Base-by-base conservation (phyloP, 2,329 filamentous ascomycete species). In the Aspergillus glaucus region DNA sequence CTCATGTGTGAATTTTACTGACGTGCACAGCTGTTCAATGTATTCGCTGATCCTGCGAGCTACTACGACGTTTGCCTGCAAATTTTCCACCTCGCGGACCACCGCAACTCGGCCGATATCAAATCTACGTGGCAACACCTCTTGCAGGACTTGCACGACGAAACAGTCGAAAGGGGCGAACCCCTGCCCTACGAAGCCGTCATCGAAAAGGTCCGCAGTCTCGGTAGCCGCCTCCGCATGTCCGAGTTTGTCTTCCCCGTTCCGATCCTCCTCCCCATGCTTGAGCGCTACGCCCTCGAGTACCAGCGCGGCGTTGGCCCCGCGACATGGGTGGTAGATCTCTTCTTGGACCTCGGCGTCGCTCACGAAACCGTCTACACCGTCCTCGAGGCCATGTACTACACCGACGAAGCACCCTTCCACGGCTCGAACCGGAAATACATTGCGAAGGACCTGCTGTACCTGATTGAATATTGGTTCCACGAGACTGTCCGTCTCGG, bases 1-100 rank as follows among this genome's bases (percentile, higher is more conserved):
- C 12, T 30, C 17, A 14, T 17, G 10, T 46, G 53, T 64, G 14
- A 50, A 57, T 49, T 43, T 54, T 65, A 54, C 64, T 54, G 50
- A 53, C 22, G 44, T 48, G 21, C 24, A 3, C 62, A 94, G 84
- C 82, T 98, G n/a, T 98, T 89, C 73, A 95, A 97, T 65, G 76
- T 83, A 54, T 98, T 90, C 61, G 89, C 91, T 48, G 91, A 96
- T 63, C 85, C 88, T 62, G 93, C 89, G 2, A 86, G 84, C 44
- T 98, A 98, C 76, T 92, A 90, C 71, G 93, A 97, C 65, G 80
- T 98, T 45, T 95, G 88, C 64, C 80, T 98, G 7, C 78, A 92
- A 51, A 95, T 98, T 62, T 97, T 91, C 74, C 86, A 94, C 67
- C 82, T 86, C 1, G 92, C 92, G 42, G 90, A 97, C 68, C 88